These are phyloP conservation scores for Chalaropsis thielavioides DNA, from an alignment of 2,329 filamentous ascomycete species.

Conservation along the genomic window DNA sequence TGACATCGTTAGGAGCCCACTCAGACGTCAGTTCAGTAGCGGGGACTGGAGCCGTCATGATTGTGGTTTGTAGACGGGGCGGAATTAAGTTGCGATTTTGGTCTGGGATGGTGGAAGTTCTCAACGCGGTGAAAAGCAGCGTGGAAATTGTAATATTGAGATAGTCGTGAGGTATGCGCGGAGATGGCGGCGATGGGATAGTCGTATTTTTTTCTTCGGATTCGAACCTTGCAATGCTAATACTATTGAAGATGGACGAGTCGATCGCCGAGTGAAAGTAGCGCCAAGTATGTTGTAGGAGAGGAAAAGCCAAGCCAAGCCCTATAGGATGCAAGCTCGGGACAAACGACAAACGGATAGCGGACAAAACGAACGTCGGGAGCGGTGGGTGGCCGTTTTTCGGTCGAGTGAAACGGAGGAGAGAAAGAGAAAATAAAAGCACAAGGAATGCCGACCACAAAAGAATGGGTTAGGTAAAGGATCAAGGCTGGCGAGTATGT, in stretches of 20 bases:
- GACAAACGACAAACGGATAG: background rate
- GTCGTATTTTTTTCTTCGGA: background rate
- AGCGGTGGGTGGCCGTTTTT: background rate
- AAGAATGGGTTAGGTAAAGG: background rate
- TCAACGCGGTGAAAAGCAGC: background rate
- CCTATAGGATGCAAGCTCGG: background rate
- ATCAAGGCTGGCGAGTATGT: background rate
- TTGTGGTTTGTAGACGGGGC: background rate
- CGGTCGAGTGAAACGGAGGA: background rate
- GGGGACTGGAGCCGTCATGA: constrained; percentile 9
- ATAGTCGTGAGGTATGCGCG: too few relatives aligned
- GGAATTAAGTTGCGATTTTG: background rate
- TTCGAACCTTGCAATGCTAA: background rate
- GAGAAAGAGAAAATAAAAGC: constrained; percentile 3
- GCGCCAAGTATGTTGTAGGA: constrained; percentile 2
- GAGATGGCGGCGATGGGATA: too few relatives aligned
- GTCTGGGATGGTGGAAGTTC: background rate
- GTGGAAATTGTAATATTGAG: background rate
- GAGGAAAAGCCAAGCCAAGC: constrained; percentile 8
- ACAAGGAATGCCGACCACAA: background rate
- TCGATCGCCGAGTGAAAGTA: constrained; percentile 1
- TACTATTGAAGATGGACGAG: background rate
- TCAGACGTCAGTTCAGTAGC: constrained; percentile 16
- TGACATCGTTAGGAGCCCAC: constrained; percentile 17
- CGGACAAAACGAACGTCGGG: constrained; percentile 1